These are phyloP conservation scores for Neocallimastix lanati DNA, from an alignment of 192 early-diverging fungal species.

Conservation along the genomic window DNA sequence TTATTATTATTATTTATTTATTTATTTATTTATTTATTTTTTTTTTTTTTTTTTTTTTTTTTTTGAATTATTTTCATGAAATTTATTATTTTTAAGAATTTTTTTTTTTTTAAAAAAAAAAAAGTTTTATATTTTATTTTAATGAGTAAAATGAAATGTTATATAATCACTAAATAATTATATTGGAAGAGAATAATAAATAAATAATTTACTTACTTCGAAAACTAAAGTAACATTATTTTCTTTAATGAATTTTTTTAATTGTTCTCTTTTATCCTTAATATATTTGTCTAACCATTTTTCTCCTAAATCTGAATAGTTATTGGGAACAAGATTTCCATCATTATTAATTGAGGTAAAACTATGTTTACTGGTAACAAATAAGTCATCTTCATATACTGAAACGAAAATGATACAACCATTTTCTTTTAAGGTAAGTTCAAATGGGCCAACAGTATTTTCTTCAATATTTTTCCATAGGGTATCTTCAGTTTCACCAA, in stretches of 20 bases:
- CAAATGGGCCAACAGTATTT: slow-evolving; percentile 65
- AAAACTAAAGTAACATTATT: slow-evolving; percentile 68
- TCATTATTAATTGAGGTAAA: slow-evolving; percentile 11
- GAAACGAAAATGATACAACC: slow-evolving; percentile 84
- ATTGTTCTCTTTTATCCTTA: slow-evolving; percentile 18
- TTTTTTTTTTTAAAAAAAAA: no score
- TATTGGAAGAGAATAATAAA: no score
- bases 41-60: no score
- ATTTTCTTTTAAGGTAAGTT: slow-evolving; percentile 89
- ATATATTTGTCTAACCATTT: neutral
- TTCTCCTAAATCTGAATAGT: neutral
- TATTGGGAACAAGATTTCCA: neutral
- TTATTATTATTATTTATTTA: no score
- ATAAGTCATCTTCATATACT: slow-evolving; percentile 33
- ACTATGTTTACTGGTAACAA: slow-evolving; percentile 83
- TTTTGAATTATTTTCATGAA: no score
- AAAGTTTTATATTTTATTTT: no score
- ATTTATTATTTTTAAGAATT: no score
- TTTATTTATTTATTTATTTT: no score
- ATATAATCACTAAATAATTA: no score
- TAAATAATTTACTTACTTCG: no score
- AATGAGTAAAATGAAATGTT: no score
- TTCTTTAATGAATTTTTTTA: slow-evolving; percentile 49
- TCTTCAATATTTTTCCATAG: slow-evolving; percentile 28
- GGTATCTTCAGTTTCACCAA: slow-evolving; percentile 36